These are phyloP conservation scores for Stropharia rugosoannulata DNA, from an alignment of 768 basidiomycete genomes.

Conservation along the genomic window DNA sequence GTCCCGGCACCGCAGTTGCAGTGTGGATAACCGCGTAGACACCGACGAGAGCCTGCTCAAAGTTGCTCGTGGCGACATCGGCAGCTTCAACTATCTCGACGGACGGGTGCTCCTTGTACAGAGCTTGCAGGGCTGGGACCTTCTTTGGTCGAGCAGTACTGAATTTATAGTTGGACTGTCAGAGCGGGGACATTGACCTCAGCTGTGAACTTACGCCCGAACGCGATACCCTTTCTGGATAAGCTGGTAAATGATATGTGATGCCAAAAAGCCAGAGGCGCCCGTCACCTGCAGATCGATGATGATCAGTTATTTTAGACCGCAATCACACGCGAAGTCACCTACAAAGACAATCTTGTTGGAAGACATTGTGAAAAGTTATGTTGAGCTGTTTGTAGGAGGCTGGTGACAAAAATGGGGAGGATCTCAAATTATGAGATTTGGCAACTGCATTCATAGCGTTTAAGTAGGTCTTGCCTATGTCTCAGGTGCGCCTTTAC, in stretches of 20 bases:
- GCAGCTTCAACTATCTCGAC: constrained; percentile 26
- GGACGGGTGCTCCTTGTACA: constrained; percentile 12
- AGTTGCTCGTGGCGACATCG: constrained; percentile 28
- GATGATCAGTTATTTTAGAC: background rate
- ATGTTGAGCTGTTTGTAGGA: too few relatives aligned
- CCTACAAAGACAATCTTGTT: background rate
- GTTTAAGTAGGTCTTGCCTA: too few relatives aligned
- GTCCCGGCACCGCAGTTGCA: constrained; percentile 31
- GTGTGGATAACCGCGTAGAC: constrained; percentile 45
- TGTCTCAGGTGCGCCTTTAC: too few relatives aligned
- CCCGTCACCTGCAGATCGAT: constrained; percentile 40
- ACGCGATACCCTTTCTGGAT: constrained; percentile 49
- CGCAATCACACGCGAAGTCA: background rate
- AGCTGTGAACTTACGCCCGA: constrained; percentile 36
- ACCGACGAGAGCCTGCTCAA: constrained; percentile 47
- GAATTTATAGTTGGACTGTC: background rate
- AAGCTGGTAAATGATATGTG: constrained; percentile 41
- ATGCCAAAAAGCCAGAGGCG: constrained; percentile 42
- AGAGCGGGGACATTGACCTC: background rate
- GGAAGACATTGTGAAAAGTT: constrained; percentile 6
- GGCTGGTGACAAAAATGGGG: too few relatives aligned
- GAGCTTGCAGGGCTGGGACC: constrained; percentile 13
- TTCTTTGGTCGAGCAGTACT: constrained; percentile 21
- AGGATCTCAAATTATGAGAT: too few relatives aligned
- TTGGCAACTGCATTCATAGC: too few relatives aligned